Conservation (phyloP, 345 rosid genomes). For the Nephelium lappaceum region DNA sequence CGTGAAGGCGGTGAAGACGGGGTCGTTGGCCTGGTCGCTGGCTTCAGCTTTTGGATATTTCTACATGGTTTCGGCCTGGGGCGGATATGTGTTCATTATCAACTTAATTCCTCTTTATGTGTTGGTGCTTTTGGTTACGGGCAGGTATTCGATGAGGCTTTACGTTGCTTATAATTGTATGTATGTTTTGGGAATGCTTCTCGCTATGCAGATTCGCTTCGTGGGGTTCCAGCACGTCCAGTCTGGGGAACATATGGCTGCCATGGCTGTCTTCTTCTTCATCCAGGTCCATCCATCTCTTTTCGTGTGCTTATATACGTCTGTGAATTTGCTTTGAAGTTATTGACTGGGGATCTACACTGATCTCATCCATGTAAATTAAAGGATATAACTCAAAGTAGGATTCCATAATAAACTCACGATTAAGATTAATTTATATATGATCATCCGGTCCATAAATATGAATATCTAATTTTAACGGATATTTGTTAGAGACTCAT, state of each 20-base stretch:
- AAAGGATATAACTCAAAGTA: no score
- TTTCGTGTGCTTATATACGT: background rate
- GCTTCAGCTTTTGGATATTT: conserved; percentile 97
- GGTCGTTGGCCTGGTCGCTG: conserved; percentile 85
- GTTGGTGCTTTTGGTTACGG: conserved; percentile 84
- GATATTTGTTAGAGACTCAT: no score
- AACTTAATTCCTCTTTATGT: conserved; percentile 96
- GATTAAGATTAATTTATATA: no score
- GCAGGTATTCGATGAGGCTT: conserved; percentile 94
- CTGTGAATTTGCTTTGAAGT: background rate
- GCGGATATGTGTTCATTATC: conserved; percentile 96
- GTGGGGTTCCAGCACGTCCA: conserved; percentile 99
- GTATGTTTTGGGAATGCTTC: conserved; percentile 96
- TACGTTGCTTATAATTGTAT: conserved; percentile 87
- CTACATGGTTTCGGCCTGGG: conserved; percentile 99
- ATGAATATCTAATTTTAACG: no score
- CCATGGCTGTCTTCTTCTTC: conserved; percentile 96
- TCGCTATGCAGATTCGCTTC: conserved; percentile 97
- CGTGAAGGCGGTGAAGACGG: conserved; percentile 91
- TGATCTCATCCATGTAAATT: no score
- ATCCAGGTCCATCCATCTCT: conserved; percentile 80
- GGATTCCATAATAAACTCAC: no score
- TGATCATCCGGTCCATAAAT: no score
- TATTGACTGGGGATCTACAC: no score
- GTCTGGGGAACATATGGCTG: conserved; percentile 99